phyloP scores from a whole-genome alignment of 805 yeast species.

The Kodamaea lidongshanica region DNA sequence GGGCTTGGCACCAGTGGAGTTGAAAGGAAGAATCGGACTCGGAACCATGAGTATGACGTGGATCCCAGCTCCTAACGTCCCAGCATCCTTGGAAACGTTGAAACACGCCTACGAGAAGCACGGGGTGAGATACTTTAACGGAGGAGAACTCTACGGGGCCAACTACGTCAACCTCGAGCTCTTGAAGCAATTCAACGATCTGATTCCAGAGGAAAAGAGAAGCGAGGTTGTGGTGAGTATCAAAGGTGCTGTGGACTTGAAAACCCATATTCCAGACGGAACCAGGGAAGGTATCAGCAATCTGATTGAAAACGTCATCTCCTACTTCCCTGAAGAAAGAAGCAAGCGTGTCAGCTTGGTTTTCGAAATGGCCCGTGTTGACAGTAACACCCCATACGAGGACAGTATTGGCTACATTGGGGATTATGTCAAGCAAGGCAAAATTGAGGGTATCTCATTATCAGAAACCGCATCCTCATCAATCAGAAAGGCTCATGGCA shows the following conservation, averaged over 20 bases:
- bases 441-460: conserved; percentile 63
- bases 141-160: conserved; percentile 74
- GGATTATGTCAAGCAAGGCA: conserved; percentile 56
- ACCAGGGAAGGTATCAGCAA: conserved; percentile 39
- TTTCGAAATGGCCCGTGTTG: conserved; percentile 73
- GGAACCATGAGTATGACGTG: conserved; percentile 83
- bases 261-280: conserved; percentile 42
- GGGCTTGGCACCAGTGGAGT: conserved; percentile 3
- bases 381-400: conserved; percentile 48
- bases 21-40: conserved; percentile 44
- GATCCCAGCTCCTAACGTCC: conserved; percentile 53
- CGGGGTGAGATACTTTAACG: conserved; percentile 54
- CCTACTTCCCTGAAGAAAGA: conserved; percentile 25
- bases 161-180: conserved; percentile 48
- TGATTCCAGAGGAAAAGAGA: conserved; percentile 48
- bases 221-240: conserved; percentile 52
- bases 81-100: conserved; percentile 50
- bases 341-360: conserved; percentile 31
- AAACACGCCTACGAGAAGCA: conserved; percentile 40
- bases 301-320: conserved; percentile 42
- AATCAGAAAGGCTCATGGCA: conserved; percentile 50
- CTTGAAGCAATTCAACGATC: conserved; percentile 51
- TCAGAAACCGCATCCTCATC: conserved; percentile 66
- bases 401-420: conserved; percentile 52
- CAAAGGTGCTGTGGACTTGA: conserved; percentile 54